Percentiles rank a stretch among this genome's conserved stretches.
These are phyloP conservation scores for Tanacetum coccineum DNA, from an alignment of 129 eudicot genomes.

Conservation along the genomic window DNA sequence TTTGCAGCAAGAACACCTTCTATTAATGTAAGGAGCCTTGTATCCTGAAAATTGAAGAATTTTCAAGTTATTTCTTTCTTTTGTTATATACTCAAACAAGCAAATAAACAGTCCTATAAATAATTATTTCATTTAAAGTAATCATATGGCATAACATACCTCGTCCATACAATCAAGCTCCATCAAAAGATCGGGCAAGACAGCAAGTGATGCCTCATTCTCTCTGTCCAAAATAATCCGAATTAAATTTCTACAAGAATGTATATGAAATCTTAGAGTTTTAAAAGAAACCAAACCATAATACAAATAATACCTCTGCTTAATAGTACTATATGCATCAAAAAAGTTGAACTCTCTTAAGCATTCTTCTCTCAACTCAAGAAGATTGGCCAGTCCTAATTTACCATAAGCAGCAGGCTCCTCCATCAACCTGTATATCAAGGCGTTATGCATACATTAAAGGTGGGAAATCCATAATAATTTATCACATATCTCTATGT, in stretches of 20 bases:
- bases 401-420: constrained; percentile 99
- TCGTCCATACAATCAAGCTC: constrained; percentile 91
- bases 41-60: constrained; percentile 45
- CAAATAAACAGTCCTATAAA: not conserved
- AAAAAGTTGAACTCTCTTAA: constrained; percentile 90
- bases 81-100: constrained; percentile 1
- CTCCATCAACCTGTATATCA: constrained; percentile 62
- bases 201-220: constrained; percentile 98
- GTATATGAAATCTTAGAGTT: not conserved
- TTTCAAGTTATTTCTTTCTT: not conserved
- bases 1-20: constrained; percentile 99
- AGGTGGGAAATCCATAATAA: not conserved
- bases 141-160: constrained; percentile 39
- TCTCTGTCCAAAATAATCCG: constrained; percentile 47
- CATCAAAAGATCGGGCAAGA: constrained; percentile 79
- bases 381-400: constrained; percentile 89
- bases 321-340: constrained; percentile 92
- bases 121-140: not conserved
- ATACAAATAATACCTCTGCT: constrained; percentile 60
- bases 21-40: constrained; percentile 70
- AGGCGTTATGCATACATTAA: not conserved
- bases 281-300: not conserved
- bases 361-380: constrained; percentile 95
- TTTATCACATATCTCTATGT: not conserved
- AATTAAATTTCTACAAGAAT: not conserved